Evolutionary conservation across 108 stramenopile genomes (phyloP).

Genomic region (Skeletonema marinoi): DNA sequence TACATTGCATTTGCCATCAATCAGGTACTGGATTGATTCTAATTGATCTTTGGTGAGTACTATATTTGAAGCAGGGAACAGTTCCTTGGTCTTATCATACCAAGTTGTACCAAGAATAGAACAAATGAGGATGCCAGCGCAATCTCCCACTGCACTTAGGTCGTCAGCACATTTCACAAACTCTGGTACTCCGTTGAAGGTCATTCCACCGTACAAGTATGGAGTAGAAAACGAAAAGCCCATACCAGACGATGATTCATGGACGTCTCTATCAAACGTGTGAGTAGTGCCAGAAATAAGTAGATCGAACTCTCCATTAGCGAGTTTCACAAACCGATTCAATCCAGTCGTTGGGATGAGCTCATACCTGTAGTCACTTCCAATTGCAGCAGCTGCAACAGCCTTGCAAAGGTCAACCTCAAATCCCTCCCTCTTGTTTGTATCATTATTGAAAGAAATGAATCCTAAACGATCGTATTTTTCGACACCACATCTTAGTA

Average conservation of each 20-base stretch:
- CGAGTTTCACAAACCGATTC: background rate
- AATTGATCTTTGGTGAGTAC: background rate
- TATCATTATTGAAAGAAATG: too few species aligned
- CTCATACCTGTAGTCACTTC: background rate
- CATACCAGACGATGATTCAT: slow-evolving; percentile 13
- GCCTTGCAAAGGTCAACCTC: slow-evolving; percentile 27
- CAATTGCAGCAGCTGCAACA: slow-evolving; percentile 28
- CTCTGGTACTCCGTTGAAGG: background rate
- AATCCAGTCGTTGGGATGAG: background rate
- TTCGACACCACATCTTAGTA: too few species aligned
- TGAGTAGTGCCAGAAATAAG: slow-evolving; percentile 19
- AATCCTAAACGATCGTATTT: too few species aligned
- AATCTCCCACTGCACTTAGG: slow-evolving; percentile 1
- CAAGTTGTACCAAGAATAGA: too few species aligned
- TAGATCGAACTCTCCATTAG: slow-evolving; percentile 1
- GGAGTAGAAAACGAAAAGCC: slow-evolving; percentile 1
- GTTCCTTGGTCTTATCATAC: background rate
- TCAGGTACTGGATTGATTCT: background rate
- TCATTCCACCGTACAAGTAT: background rate
- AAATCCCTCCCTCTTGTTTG: background rate
- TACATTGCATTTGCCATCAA: slow-evolving; percentile 2
- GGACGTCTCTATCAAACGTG: slow-evolving; percentile 42
- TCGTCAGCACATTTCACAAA: slow-evolving; percentile 41
- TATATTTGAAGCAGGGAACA: slow-evolving; percentile 36
- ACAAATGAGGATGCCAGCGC: too few species aligned